A percentile compares a stretch with the other conserved stretches of the same genome.
Conservation (phyloP, 129 eudicot genomes). For the sunflower (Helianthus annuus) region HanXRQr2.0-SUNRISE NC_035434.2:114224409-114224908, state of each 20-base stretch:
- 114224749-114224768: constrained; percentile 34
- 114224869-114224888: constrained; percentile 50
- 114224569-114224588: constrained; percentile 68
- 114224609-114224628: constrained; percentile 20
- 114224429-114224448: constrained; percentile 44
- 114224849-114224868: constrained; percentile 80
- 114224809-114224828: constrained; percentile 69
- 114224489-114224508: constrained; percentile 77
- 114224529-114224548: constrained; percentile 42
- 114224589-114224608: constrained; percentile 26
- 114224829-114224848: constrained; percentile 73
- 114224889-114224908: constrained; percentile 40
- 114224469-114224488: constrained; percentile 57
- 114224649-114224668: constrained; percentile 58
- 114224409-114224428: constrained; percentile 56
- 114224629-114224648: constrained; percentile 52
- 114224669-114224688: constrained; percentile 32
- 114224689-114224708: constrained; percentile 48
- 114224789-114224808: constrained; percentile 36
- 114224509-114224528: constrained; percentile 18
- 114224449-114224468: constrained; percentile 29
- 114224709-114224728: constrained; percentile 33
- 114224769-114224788: constrained; percentile 29
- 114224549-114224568: constrained; percentile 37
- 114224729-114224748: constrained; percentile 55